Base-by-base conservation (phyloP, 2,329 filamentous ascomycete species). In the Fusarium dimerum region DNA sequence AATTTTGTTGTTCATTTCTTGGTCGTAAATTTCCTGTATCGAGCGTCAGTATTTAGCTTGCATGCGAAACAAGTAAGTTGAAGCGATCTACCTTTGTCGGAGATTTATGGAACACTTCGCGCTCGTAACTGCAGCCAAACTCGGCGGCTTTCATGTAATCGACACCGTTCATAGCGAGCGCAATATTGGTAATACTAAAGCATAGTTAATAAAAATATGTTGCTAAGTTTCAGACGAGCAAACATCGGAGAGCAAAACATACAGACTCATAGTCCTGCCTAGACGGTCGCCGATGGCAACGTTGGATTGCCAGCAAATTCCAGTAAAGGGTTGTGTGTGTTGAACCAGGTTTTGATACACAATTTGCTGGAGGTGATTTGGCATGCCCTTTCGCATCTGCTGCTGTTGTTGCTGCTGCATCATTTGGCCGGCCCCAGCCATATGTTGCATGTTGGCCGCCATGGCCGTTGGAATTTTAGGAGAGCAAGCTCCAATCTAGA, bases 391-490 rank as follows among this genome's bases (percentile, higher is more conserved):
- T 55, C 71, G 69, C 61, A 72, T 67, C 55, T 76, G 75, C 56
- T 75, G 72, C 62, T 73, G 72, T 10, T 36, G 32, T 10, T 36
- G 32, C 20, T 26, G 20, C 13, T 36, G 32, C 68, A 78, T 72
- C 69, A 78, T 76, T 52, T 73, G 72, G 68, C 72, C 75, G 59
- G 70, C 73, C 55, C 70, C 72, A 66, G 71, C 75, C 79, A 84
- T 82, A 64, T 81, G 80, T 68, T 78, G 77, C 72, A 84, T 78
- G 62, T 82, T 83, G 66, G 78, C 80, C 73, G 81, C 81, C 81
- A 85, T 84, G 71, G 78, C 78, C 75, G 77, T 77, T 56, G 51
- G 51, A 42, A 47, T 51, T 41, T 52, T 52, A 48, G 55, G 29
- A 48, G 54, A 41, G 51, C 61, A 53, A 56, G 51, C 56, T 53